Evolutionary conservation across 1,284 basidiomycete genomes (phyloP).

Genomic region (Mycena citricolor): DNA sequence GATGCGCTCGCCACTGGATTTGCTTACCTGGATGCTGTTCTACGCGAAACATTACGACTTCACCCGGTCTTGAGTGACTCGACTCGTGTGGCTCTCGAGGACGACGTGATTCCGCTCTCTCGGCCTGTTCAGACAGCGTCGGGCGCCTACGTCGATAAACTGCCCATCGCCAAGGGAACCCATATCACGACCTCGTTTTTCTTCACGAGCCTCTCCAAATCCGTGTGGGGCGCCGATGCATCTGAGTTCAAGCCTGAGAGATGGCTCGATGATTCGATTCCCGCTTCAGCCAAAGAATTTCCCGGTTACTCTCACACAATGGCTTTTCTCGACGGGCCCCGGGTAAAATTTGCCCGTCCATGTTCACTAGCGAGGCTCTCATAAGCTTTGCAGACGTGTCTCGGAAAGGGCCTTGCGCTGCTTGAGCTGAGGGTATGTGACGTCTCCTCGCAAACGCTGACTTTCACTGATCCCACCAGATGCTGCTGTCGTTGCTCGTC

Average conservation of each 20-base stretch:
- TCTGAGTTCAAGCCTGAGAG: constrained; percentile 16
- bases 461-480: neutral
- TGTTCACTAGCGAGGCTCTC: too few relatives aligned
- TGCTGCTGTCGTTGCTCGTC: constrained; percentile 8
- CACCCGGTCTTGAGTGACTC: constrained; percentile 10
- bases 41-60: constrained; percentile 11
- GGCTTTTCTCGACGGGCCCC: constrained; percentile 9
- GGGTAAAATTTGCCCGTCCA: too few relatives aligned
- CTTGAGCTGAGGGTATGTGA: constrained; percentile 9
- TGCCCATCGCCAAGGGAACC: constrained; percentile 12
- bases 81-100: constrained; percentile 8
- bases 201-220: constrained; percentile 4
- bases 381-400: too few relatives aligned
- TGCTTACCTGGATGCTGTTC: constrained; percentile 11
- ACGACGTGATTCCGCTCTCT: constrained; percentile 10
- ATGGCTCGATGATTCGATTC: constrained; percentile 14
- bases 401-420: constrained; percentile 12
- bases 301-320: constrained; percentile 13
- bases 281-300: constrained; percentile 4
- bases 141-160: constrained; percentile 4
- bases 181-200: constrained; percentile 2
- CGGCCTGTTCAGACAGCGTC: constrained; percentile 5
- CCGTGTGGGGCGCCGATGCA: constrained; percentile 18
- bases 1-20: constrained; percentile 6
- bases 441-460: neutral